Evolutionary conservation across 1,284 basidiomycete species (phyloP), one percentile per base, ranked within the genome.

Genomic region (Apiotrichum domesticum): DNA sequence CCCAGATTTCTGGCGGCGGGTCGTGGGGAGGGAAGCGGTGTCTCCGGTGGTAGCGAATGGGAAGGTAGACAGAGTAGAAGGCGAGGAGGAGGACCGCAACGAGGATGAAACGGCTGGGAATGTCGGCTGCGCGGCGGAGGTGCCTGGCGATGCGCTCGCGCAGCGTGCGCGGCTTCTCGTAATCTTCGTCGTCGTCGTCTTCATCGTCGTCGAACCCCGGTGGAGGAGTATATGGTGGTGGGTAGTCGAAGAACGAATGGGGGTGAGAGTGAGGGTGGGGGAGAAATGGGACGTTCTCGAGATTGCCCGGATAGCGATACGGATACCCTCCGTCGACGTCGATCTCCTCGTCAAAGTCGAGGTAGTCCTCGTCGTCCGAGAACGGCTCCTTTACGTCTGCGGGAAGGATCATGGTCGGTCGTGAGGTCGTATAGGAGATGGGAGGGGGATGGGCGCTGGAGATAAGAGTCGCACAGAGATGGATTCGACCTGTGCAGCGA

Each of bases 331-430:
- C 48, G 21, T 50, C 48, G 35, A 49, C 42, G 53, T 55, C 53
- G 13, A 39, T 35, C 10, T 48, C 53, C 21, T 55, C 59, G 21
- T 21, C 21, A 21, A 21, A 21, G 48, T 64, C 63, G 52, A 53
- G 47, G 13, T 33, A 32, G 32, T 41, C 48, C 42, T 61, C 62
- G 55, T 61, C 56, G 46, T 62, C 63, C 2, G 63, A 62, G 9
- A 43, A 35, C 9, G 63, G 59, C 9, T 33, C 57, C 41, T 64
- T 64, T 34, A 57, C 61, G 46, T 64, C 63, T 44, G 57, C 55
- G 5, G 63, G 63, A n/a, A 64, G 52, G 37, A 64, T 64, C 63
- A 64, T 64, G 34, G 15, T 46, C n/a, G 41, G 15, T 39, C 37
- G 14, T 29, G 37, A 11, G 6, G 35, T 4, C 35, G 13, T 35